Percentiles rank a stretch among this genome's conserved stretches.
Conservation (phyloP, 805 yeast species). For the Lachancea lanzarotensis region DNA sequence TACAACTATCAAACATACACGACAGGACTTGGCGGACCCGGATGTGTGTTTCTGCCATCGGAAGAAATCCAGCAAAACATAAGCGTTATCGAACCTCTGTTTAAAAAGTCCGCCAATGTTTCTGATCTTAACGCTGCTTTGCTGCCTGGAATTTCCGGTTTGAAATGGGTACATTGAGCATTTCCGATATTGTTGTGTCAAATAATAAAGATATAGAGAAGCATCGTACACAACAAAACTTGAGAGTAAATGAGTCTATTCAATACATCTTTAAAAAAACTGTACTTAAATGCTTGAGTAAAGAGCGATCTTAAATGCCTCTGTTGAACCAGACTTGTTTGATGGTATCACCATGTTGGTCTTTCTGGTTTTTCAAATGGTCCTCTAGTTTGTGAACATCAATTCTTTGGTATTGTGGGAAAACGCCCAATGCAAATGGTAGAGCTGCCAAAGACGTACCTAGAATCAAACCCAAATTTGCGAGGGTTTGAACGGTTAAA, state of each 20-base stretch:
- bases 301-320: constrained; percentile 57
- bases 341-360: constrained; percentile 52
- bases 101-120: constrained; percentile 11
- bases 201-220: neutral
- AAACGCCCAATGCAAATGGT: constrained; percentile 92
- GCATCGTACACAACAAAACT: neutral
- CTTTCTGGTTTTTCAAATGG: constrained; percentile 53
- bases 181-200: neutral
- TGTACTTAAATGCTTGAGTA: neutral
- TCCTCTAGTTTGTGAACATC: constrained; percentile 56
- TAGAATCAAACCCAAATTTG: constrained; percentile 82
- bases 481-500: constrained; percentile 53
- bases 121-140: constrained; percentile 13
- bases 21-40: constrained; percentile 83
- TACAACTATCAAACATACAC: constrained; percentile 68
- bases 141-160: constrained; percentile 13
- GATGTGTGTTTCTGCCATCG: constrained; percentile 45
- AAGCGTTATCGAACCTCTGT: constrained; percentile 8
- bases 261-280: neutral
- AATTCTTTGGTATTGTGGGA: constrained; percentile 80
- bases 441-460: constrained; percentile 79
- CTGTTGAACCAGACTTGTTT: constrained; percentile 77
- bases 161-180: constrained; percentile 14
- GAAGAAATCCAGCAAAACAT: constrained; percentile 10
- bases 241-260: neutral